These are phyloP conservation scores for Alopecurus myosuroides DNA, from an alignment of 176 grass and related monocot genomes.

Conservation along the genomic window DNA sequence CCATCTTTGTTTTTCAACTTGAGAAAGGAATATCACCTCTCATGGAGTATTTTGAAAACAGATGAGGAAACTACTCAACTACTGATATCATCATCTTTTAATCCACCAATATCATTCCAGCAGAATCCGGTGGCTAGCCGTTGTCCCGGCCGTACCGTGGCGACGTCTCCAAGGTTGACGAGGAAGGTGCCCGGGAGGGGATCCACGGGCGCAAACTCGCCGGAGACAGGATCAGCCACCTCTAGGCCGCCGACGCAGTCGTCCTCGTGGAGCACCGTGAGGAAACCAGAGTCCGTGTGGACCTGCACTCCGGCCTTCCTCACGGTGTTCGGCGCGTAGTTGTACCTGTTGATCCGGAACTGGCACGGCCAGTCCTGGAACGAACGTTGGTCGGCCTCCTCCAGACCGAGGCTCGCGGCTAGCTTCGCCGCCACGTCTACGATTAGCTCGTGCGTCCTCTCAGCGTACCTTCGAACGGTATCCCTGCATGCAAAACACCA, in stretches of 20 bases:
- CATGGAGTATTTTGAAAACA: too few species aligned
- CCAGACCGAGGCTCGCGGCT: slow-evolving; percentile 28
- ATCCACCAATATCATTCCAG: too few species aligned
- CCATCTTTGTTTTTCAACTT: too few species aligned
- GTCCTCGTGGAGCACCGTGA: slow-evolving; percentile 58
- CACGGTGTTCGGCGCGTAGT: slow-evolving; percentile 41
- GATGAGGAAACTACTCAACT: too few species aligned
- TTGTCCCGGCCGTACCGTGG: too few species aligned
- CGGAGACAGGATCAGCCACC: slow-evolving; percentile 27
- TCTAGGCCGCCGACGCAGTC: slow-evolving; percentile 49
- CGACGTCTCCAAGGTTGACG: slow-evolving; percentile 61
- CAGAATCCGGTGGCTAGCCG: too few species aligned
- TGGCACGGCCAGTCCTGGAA: slow-evolving; percentile 55
- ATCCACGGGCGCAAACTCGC: slow-evolving; percentile 24
- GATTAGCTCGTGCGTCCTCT: slow-evolving; percentile 23
- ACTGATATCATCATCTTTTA: too few species aligned
- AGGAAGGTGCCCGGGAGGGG: slow-evolving; percentile 34
- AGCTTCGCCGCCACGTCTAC: slow-evolving; percentile 36
- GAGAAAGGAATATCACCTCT: too few species aligned
- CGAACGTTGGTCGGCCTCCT: too few species aligned
- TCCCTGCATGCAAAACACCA: slow-evolving; percentile 28
- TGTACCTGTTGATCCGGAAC: slow-evolving; percentile 66
- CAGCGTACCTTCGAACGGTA: slow-evolving; percentile 26
- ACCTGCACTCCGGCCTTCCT: slow-evolving; percentile 38
- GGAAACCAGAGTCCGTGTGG: slow-evolving; percentile 54